These are phyloP conservation scores for Epithemia pelagica DNA, from an alignment of 108 stramenopile species.

Conservation along the genomic window DNA sequence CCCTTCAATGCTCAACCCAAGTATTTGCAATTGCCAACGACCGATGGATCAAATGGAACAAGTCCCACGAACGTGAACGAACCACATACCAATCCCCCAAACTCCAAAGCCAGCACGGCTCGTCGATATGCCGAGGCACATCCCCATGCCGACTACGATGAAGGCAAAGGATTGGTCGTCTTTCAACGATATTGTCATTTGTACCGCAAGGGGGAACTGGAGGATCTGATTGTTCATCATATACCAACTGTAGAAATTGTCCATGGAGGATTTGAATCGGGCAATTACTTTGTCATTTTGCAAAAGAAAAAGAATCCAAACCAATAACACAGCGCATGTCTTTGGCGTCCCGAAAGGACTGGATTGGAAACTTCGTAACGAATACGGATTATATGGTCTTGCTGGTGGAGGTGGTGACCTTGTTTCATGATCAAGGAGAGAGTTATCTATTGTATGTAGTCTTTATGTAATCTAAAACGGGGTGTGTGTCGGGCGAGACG, in stretches of 20 bases:
- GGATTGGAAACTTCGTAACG: too few species aligned
- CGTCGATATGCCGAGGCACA: constrained; percentile 64
- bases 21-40: constrained; percentile 36
- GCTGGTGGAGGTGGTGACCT: too few species aligned
- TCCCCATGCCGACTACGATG: constrained; percentile 62
- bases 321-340: too few species aligned
- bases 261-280: constrained; percentile 69
- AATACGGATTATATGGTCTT: too few species aligned
- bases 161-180: constrained; percentile 82
- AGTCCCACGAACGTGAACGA: not conserved
- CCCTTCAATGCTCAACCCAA: constrained; percentile 94
- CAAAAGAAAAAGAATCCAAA: too few species aligned
- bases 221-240: constrained; percentile 49
- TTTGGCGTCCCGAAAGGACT: too few species aligned
- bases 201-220: constrained; percentile 91
- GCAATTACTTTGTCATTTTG: constrained; percentile 74
- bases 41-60: not conserved
- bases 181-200: constrained; percentile 98
- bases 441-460: too few species aligned
- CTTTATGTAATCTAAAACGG: too few species aligned
- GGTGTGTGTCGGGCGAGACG: too few species aligned
- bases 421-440: too few species aligned
- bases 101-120: constrained; percentile 53
- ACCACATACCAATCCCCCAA: not conserved
- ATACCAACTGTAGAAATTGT: constrained; percentile 44